These are phyloP conservation scores for Fibroporia radiculosa DNA, from an alignment of 768 basidiomycete genomes.

Conservation along the genomic window DNA sequence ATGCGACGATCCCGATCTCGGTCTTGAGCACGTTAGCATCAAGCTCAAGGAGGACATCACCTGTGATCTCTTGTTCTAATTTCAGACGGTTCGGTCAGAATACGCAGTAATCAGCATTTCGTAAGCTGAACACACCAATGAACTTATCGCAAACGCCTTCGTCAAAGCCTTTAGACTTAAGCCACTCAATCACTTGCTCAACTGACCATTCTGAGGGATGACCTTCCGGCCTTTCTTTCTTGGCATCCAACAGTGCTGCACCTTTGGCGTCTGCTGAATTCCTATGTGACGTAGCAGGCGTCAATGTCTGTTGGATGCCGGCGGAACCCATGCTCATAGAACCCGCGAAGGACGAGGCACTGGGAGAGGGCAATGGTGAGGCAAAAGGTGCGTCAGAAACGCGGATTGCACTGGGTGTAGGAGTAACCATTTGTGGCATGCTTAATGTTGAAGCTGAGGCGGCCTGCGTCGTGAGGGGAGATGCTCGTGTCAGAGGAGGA, in stretches of 20 bases:
- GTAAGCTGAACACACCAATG: slow-evolving; percentile 47
- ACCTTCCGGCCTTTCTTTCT: slow-evolving; percentile 24
- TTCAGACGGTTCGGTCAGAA: slow-evolving; percentile 2
- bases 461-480: slow-evolving; percentile 1
- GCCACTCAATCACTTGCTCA: slow-evolving; percentile 87
- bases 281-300: slow-evolving; percentile 14
- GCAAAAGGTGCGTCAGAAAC: slow-evolving; percentile 11
- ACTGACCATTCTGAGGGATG: slow-evolving; percentile 76
- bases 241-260: slow-evolving; percentile 5
- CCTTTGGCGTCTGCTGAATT: not conserved
- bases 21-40: slow-evolving; percentile 85
- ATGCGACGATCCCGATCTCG: slow-evolving; percentile 89
- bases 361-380: slow-evolving; percentile 15
- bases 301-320: slow-evolving; percentile 19
- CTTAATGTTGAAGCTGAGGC: slow-evolving; percentile 1
- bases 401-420: slow-evolving; percentile 13
- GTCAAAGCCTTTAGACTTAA: slow-evolving; percentile 79
- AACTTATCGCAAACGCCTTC: slow-evolving; percentile 79
- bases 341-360: slow-evolving; percentile 14
- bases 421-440: slow-evolving; percentile 5
- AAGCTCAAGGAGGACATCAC: slow-evolving; percentile 92
- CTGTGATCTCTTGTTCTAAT: slow-evolving; percentile 96
- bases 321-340: slow-evolving; percentile 16
- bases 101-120: not conserved
- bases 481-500: not conserved